Evolutionary conservation across 768 basidiomycete genomes (phyloP), one percentile per base, ranked within the genome.

Genomic region (Hygrocybe punicea): DNA sequence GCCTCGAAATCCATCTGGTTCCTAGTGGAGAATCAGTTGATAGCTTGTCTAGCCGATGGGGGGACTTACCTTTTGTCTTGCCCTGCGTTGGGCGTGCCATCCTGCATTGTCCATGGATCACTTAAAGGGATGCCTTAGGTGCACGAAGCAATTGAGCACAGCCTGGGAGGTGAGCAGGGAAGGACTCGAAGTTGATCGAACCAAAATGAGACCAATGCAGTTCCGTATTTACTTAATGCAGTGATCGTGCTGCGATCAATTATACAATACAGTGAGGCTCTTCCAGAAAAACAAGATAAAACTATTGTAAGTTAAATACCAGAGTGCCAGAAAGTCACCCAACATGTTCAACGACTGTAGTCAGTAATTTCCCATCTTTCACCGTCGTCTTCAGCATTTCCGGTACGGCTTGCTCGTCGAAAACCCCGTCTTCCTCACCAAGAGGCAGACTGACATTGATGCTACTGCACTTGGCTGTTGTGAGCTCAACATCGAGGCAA

Each of bases 331-430:
- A n/a, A 21, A 23, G 13, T 57, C 71, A 89, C 44, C 87, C 87
- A 63, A 73, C 73, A 63, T 98, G 96, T 71, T 98, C 94, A 8
- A 98, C 89, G 24, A 97, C 83, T 11, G 77, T 85, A 16, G 96
- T 98, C 36, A 93, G 82, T 57, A 98, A 74, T 72, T 89, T 96
- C 10, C 96, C 95, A 59, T 81, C 75, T 67, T 83, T 75, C 24
- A 99, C 77, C 35, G 84, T 81, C 17, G 91, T 91, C 79, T 84
- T 92, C 71, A 99, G 78, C 91, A 97, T 98, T 75, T 99, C 97
- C 0, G 97, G 96, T 17, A 99, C 76, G 1, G 96, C 81, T 60
- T 86, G 85, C 71, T 99, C 97, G 59, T 83, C 82, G 64, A 94
- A 98, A 45, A 95, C 78, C 6, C 94, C 96, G 9, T 96, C 93